Evolutionary conservation across 164 flowering plant genomes (phyloP).

Genomic region (Cinnamomum chago): DNA sequence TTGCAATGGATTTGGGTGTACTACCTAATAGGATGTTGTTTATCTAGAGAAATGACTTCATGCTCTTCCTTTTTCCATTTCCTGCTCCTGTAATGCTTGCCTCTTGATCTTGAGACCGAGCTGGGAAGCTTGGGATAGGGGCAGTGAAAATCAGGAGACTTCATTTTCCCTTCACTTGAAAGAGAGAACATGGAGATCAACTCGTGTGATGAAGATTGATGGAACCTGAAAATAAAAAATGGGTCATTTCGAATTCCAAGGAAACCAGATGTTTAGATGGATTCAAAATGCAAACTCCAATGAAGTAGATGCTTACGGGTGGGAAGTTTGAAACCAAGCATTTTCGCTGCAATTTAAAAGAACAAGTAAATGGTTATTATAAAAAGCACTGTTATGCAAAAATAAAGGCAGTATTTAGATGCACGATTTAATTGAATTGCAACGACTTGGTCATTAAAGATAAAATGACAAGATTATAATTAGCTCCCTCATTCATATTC

Average conservation of each 20-base stretch:
- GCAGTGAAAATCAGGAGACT: slow-evolving; percentile 19
- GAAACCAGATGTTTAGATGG: not conserved
- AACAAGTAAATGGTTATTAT: slow-evolving; percentile 1
- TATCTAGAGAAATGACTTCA: slow-evolving; percentile 12
- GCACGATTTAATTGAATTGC: not conserved
- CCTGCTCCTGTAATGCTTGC: slow-evolving; percentile 46
- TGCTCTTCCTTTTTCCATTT: slow-evolving; percentile 26
- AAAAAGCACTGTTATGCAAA: not conserved
- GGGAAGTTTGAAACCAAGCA: slow-evolving; percentile 53
- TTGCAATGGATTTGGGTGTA: not conserved
- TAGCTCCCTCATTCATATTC: not conserved
- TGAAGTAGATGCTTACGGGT: slow-evolving; percentile 42
- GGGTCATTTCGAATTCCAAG: not conserved
- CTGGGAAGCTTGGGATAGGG: slow-evolving; percentile 57
- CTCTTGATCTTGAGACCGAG: slow-evolving; percentile 73
- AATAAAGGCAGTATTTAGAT: not conserved
- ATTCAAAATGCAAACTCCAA: not conserved
- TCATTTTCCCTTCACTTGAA: slow-evolving; percentile 18
- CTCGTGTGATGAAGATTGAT: slow-evolving; percentile 45
- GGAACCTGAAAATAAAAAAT: slow-evolving; percentile 45
- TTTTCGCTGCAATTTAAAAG: slow-evolving; percentile 47
- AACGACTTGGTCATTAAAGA: not conserved
- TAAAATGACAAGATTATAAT: not conserved
- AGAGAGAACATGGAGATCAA: slow-evolving; percentile 36
- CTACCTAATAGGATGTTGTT: slow-evolving; percentile 29